Conservation (phyloP, 2,329 filamentous ascomycete species). For the Acrocalymma vagum region DNA sequence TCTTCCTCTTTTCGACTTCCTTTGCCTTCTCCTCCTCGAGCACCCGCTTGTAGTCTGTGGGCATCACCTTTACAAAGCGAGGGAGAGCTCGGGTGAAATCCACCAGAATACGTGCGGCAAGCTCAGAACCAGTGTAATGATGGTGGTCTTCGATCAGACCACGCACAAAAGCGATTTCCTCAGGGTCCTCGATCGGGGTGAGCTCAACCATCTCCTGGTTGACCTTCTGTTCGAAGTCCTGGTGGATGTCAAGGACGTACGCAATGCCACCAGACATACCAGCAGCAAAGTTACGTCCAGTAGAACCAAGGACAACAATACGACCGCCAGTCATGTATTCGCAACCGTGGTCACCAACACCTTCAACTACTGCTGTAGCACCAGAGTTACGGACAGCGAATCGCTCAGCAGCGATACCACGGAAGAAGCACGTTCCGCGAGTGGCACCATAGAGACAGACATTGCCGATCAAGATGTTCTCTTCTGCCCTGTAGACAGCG, state of each 20-base stretch:
- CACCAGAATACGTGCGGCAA: constrained; percentile 90
- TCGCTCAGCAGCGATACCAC: constrained; percentile 92
- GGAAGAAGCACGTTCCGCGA: constrained; percentile 92
- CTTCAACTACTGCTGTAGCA: constrained; percentile 94
- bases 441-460: constrained; percentile 96
- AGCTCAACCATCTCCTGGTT: constrained; percentile 98
- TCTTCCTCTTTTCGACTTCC: constrained; percentile 83
- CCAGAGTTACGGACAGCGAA: constrained; percentile 97
- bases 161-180: constrained; percentile 89
- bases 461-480: constrained; percentile 94
- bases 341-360: constrained; percentile 93
- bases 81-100: constrained; percentile 92
- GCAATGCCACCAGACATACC: constrained; percentile 99
- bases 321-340: constrained; percentile 99
- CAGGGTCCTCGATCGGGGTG: constrained; percentile 80
- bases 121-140: constrained; percentile 96
- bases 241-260: constrained; percentile 88
- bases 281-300: constrained; percentile 95
- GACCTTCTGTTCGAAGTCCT: constrained; percentile 91
- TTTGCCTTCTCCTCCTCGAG: constrained; percentile 86
- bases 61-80: constrained; percentile 92
- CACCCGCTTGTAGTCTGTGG: constrained; percentile 95
- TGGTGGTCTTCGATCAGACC: constrained; percentile 96
- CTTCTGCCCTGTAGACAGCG: constrained; percentile 93
- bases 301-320: constrained; percentile 84